A percentile compares a stretch with the other conserved stretches of the same genome.
Conservation (phyloP, 2,329 filamentous ascomycete genomes). For the Chrysoporthe cubensis region DNA sequence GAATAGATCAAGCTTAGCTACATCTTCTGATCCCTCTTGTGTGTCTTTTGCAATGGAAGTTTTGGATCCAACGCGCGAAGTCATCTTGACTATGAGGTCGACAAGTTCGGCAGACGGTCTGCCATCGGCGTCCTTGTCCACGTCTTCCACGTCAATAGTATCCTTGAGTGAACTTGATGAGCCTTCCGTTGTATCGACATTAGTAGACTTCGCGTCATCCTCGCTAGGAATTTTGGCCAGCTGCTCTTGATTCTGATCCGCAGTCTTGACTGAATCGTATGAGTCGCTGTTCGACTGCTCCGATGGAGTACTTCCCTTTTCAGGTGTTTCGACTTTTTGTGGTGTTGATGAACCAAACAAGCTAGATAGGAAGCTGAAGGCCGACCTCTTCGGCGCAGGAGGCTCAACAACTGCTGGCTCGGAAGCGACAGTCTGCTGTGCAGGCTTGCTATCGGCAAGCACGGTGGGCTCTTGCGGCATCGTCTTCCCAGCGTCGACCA, state of each 20-base stretch:
- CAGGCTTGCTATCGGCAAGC: neutral
- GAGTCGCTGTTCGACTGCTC: neutral
- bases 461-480: neutral
- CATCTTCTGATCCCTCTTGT: constrained; percentile 35
- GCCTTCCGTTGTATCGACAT: neutral
- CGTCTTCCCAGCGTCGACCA: constrained; percentile 23
- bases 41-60: constrained; percentile 31
- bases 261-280: neutral
- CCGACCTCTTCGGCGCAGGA: constrained; percentile 10
- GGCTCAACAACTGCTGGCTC: neutral
- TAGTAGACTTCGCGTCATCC: neutral
- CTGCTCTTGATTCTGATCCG: neutral
- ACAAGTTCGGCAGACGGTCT: constrained; percentile 39
- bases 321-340: constrained; percentile 3
- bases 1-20: constrained; percentile 51
- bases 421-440: neutral
- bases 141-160: neutral
- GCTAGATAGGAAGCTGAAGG: constrained; percentile 21
- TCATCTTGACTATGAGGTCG: constrained; percentile 57
- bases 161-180: neutral
- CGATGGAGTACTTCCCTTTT: neutral
- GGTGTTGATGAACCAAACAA: constrained; percentile 17
- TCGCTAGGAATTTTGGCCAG: neutral
- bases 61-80: constrained; percentile 48
- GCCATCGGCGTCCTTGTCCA: constrained; percentile 25